These are phyloP conservation scores for Juglanconis oblonga DNA, from an alignment of 2,329 filamentous ascomycete species.

Conservation along the genomic window DNA sequence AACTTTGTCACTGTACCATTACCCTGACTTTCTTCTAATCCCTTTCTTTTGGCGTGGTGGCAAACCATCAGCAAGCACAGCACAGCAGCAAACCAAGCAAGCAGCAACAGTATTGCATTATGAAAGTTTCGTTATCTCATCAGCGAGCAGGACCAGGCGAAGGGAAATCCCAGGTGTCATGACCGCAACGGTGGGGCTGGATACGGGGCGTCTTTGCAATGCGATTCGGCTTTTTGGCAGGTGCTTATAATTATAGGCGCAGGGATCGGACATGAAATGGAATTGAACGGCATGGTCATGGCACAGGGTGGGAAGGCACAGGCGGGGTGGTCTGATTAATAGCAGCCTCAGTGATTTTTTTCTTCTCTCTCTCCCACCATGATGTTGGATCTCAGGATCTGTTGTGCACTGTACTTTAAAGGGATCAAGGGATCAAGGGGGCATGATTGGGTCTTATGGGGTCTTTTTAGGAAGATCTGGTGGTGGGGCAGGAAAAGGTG, in stretches of 20 bases:
- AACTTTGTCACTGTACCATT: slow-evolving; percentile 4
- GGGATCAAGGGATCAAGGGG: neutral
- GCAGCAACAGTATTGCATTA: slow-evolving; percentile 2
- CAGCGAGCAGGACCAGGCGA: neutral
- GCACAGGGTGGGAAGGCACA: neutral
- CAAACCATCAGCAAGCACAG: neutral
- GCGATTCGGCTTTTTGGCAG: neutral
- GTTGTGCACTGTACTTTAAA: neutral
- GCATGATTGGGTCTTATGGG: neutral
- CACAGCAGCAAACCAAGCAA: slow-evolving; percentile 1
- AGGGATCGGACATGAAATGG: neutral
- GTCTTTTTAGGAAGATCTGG: neutral
- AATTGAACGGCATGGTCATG: neutral
- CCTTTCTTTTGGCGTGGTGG: neutral
- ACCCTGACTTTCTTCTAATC: neutral
- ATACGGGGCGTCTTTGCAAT: neutral
- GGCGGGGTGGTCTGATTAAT: neutral
- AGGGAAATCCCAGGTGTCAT: neutral
- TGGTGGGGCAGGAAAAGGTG: neutral
- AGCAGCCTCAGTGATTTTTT: neutral
- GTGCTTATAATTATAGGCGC: neutral
- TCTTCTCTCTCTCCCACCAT: neutral
- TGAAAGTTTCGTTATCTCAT: neutral
- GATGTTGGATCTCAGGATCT: neutral
- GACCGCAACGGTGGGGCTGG: neutral